phyloP scores from a whole-genome alignment of 495 filamentous ascomycete genomes.

The Neurospora sp. region DNA sequence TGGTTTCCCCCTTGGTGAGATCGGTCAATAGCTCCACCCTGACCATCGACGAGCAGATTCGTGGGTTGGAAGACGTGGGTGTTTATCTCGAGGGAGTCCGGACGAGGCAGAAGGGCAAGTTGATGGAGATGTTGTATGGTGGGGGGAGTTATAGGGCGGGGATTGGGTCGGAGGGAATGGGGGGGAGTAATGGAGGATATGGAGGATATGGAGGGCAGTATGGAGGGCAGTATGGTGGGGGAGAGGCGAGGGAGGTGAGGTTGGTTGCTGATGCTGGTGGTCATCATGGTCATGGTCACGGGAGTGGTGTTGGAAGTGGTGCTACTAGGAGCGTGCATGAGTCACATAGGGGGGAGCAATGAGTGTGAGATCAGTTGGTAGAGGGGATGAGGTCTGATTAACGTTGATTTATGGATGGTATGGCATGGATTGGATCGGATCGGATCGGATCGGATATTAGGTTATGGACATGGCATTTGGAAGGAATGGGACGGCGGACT shows the following conservation, averaged over 20 bases:
- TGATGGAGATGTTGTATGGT: conserved; percentile 73
- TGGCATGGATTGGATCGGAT: not conserved
- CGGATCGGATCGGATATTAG: not conserved
- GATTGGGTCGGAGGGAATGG: not conserved
- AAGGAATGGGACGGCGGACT: not conserved
- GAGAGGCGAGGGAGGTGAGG: not conserved
- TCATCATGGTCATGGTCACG: not conserved
- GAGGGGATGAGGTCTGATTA: not conserved
- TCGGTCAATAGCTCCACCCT: conserved; percentile 55
- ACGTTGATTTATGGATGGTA: not conserved
- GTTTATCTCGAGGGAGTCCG: conserved; percentile 61
- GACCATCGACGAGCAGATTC: conserved; percentile 73
- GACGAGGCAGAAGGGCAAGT: conserved; percentile 67
- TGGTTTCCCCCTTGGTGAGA: conserved; percentile 72
- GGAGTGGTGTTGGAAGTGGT: not conserved
- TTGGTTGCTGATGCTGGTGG: conserved; percentile 2
- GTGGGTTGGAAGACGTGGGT: conserved; percentile 68
- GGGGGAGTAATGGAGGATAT: not conserved
- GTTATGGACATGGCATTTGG: not conserved
- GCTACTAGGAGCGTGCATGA: not conserved
- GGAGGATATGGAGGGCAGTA: not conserved
- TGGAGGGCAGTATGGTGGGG: not conserved
- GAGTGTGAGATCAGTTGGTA: too few relatives aligned
- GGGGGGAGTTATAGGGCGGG: conserved; percentile 14
- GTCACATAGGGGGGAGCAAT: not conserved